Base-by-base conservation (phyloP, 305 asterid genomes). In the Ilex paraguariensis region DNA sequence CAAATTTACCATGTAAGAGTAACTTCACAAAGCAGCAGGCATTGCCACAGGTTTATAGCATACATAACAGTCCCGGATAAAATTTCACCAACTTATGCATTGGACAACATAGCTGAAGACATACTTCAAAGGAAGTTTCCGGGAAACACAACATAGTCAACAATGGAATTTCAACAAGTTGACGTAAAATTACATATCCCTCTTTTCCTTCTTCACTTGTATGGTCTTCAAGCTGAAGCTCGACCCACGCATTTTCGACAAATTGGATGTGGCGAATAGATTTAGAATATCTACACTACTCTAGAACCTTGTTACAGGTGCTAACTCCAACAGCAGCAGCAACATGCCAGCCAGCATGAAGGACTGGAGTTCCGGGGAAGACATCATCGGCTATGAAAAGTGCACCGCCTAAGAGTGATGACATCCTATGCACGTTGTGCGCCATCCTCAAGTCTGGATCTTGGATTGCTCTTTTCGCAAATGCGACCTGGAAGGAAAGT, bases 261-360 rank as follows among this genome's bases (percentile, higher is more conserved):
- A 80, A 86, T 91, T 82, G 56, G 60, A 48, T 57, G 56, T 36
- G 9, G 0, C 1, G 54, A 58, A 51, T 30, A 40, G 58, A 28
- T 66, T 28, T 40, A 48, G 56, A 54, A 32, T n/a, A 36, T 49
- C 3, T 13, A 13, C 42, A 16, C 59, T 79, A 81, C 60, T 82
- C 80, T 59, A 90, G 73, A 64, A 90, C 95, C 70, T 87, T 87
- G 85, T 90, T 90, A 71, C 92, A 87, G 65, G 97, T 84, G 74
- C 79, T 58, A 32, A 90, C 95, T 54, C 95, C 95, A 54, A 85
- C 60, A 60, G 97, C 95, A 76, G 97, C 97, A 61, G 95, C 95
- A 69, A 90, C 83, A 76, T 87, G 97, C 97, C 97, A 90, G 65
- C 87, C 95, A 61, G 95, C 95, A 72, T 90, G 97, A 33, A 90